A percentile compares a stretch with the other conserved stretches of the same genome.
Conservation (phyloP, 306 rosid genomes). For the Styphnolobium japonicum region DNA sequence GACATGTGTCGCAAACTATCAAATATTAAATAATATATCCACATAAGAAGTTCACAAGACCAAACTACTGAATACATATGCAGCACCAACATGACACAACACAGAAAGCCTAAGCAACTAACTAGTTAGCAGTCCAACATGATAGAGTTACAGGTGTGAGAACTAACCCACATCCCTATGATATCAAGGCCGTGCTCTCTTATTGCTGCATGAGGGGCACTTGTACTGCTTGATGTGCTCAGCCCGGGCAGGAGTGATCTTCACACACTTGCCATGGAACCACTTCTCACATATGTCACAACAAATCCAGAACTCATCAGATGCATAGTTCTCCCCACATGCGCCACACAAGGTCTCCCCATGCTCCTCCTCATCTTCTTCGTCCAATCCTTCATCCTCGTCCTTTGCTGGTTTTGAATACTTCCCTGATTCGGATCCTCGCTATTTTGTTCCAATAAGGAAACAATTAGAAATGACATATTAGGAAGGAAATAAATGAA, state of each 20-base stretch:
- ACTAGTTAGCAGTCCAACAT: constrained; percentile 40
- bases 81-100: constrained; percentile 23
- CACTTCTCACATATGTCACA: constrained; percentile 63
- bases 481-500: neutral
- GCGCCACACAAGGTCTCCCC: constrained; percentile 62
- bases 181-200: constrained; percentile 54
- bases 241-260: constrained; percentile 65
- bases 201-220: constrained; percentile 72
- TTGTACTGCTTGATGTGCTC: constrained; percentile 67
- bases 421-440: constrained; percentile 38
- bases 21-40: constrained; percentile 5
- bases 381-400: constrained; percentile 40
- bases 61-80: constrained; percentile 17
- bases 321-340: constrained; percentile 51
- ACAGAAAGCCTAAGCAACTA: constrained; percentile 20
- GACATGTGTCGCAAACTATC: constrained; percentile 23
- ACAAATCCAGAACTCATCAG: constrained; percentile 68
- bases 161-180: constrained; percentile 18
- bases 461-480: neutral
- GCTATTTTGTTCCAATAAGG: constrained; percentile 20
- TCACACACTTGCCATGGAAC: constrained; percentile 70
- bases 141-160: constrained; percentile 17
- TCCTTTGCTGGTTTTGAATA: constrained; percentile 39
- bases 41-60: constrained; percentile 20
- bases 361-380: constrained; percentile 54